A percentile compares a stretch with the other conserved stretches of the same genome.
Evolutionary conservation across 73 alveolate genomes (phyloP).

Genomic region (Diophrys appendiculata): DNA sequence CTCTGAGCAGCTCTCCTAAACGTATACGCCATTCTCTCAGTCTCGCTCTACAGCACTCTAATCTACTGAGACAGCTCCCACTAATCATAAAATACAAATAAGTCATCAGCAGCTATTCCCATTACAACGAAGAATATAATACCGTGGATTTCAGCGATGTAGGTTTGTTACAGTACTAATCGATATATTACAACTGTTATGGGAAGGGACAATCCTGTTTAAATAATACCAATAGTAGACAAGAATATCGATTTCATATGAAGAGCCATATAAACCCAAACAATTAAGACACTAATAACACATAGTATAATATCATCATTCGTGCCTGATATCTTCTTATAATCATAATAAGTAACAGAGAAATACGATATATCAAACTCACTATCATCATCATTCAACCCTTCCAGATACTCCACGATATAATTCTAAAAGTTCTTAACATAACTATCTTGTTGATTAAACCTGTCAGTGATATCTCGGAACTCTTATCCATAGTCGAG

Average conservation of each 20-base stretch:
- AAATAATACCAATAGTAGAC: conserved; percentile 28
- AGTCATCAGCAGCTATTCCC: conserved; percentile 72
- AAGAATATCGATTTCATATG: conserved; percentile 48
- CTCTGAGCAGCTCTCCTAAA: conserved; percentile 32
- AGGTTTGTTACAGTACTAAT: not conserved
- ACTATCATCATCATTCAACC: too few species aligned
- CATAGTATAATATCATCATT: conserved; percentile 4
- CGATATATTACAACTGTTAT: not conserved
- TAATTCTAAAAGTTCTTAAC: too few species aligned
- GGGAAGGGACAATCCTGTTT: not conserved
- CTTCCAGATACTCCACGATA: not conserved
- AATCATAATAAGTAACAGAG: not conserved
- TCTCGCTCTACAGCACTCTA: not conserved
- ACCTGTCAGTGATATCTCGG: not conserved
- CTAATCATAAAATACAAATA: conserved; percentile 59
- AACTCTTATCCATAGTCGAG: not conserved
- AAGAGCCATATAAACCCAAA: conserved; percentile 33
- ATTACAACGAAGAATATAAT: conserved; percentile 53
- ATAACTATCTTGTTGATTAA: not conserved
- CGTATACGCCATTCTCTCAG: conserved; percentile 24
- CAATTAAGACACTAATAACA: conserved; percentile 30
- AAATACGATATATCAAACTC: too few species aligned
- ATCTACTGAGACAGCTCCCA: conserved; percentile 24
- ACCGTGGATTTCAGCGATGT: conserved; percentile 35
- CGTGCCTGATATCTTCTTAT: not conserved